These are phyloP conservation scores for Fusarium nanum DNA, from an alignment of 2,329 filamentous ascomycete species.

Conservation along the genomic window DNA sequence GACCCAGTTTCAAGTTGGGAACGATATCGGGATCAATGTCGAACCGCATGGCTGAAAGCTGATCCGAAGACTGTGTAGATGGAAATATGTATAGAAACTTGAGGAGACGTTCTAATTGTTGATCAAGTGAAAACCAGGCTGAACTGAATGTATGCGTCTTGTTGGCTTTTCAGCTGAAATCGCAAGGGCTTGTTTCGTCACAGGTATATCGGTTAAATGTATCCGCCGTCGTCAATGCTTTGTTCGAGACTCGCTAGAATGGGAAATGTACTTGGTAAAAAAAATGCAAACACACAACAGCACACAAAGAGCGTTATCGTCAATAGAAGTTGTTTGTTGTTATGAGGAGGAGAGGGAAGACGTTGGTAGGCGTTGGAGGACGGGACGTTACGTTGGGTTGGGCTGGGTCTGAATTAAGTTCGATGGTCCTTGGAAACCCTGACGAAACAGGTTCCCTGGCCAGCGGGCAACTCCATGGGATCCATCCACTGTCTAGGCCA, in stretches of 20 bases:
- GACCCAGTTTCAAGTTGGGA: slow-evolving; percentile 66
- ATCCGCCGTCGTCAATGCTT: slow-evolving; percentile 27
- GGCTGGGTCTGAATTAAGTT: slow-evolving; percentile 28
- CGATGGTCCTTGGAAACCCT: slow-evolving; percentile 31
- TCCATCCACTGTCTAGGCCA: not conserved
- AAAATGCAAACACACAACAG: slow-evolving; percentile 10
- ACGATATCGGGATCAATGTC: slow-evolving; percentile 66
- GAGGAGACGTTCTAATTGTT: not conserved
- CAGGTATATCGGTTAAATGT: slow-evolving; percentile 18
- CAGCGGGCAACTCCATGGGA: slow-evolving; percentile 23
- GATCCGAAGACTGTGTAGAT: not conserved
- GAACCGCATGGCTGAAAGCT: slow-evolving; percentile 55
- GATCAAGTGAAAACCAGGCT: slow-evolving; percentile 6
- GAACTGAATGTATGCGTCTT: slow-evolving; percentile 19
- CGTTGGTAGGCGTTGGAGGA: not conserved
- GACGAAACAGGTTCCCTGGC: slow-evolving; percentile 44
- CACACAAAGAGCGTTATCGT: slow-evolving; percentile 29
- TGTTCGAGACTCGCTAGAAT: not conserved
- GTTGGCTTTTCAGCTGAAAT: slow-evolving; percentile 37
- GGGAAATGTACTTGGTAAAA: not conserved
- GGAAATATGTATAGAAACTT: not conserved
- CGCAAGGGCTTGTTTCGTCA: slow-evolving; percentile 30
- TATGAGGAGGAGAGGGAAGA: slow-evolving; percentile 6
- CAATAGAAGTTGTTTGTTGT: slow-evolving; percentile 22
- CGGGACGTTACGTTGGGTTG: slow-evolving; percentile 16